Conservation (phyloP, 2,329 filamentous ascomycete genomes). For the Pseudogymnoascus sp. region DNA sequence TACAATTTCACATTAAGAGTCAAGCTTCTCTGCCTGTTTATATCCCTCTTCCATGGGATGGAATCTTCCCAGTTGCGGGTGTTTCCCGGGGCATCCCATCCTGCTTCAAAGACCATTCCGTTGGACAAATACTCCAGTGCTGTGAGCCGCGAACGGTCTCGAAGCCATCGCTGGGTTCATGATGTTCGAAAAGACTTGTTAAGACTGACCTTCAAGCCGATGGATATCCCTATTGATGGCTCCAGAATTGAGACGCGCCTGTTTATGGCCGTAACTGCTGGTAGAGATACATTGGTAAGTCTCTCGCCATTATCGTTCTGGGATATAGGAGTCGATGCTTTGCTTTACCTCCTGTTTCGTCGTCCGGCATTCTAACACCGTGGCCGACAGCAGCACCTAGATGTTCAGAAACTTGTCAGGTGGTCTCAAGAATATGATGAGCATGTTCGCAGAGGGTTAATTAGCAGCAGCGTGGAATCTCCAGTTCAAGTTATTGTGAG, state of each 20-base stretch:
- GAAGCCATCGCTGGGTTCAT: constrained; percentile 25
- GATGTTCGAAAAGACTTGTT: constrained; percentile 23
- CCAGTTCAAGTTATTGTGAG: constrained; percentile 29
- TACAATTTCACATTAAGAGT: neutral
- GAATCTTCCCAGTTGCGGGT: neutral
- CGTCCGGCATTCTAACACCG: neutral
- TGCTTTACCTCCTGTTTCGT: neutral
- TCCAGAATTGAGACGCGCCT: constrained; percentile 18
- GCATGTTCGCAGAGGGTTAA: neutral
- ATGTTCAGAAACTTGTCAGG: constrained; percentile 22
- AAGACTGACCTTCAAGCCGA: constrained; percentile 22
- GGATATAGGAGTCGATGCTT: neutral
- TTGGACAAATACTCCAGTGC: constrained; percentile 27
- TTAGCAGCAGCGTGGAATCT: constrained; percentile 15
- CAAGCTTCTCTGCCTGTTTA: neutral
- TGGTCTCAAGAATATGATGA: constrained; percentile 17
- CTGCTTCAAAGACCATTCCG: constrained; percentile 19
- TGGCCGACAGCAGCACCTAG: constrained; percentile 24
- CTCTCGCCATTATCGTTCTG: neutral
- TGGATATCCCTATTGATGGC: constrained; percentile 16
- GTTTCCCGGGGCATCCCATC: constrained; percentile 7
- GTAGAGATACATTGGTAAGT: constrained; percentile 36
- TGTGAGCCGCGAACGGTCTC: constrained; percentile 17
- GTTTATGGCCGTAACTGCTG: constrained; percentile 34
- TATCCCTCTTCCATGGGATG: neutral